Percentiles rank a stretch among this genome's conserved stretches.
Evolutionary conservation across 495 filamentous ascomycete genomes (phyloP).

Genomic region (Sordaria brevicollis): DNA sequence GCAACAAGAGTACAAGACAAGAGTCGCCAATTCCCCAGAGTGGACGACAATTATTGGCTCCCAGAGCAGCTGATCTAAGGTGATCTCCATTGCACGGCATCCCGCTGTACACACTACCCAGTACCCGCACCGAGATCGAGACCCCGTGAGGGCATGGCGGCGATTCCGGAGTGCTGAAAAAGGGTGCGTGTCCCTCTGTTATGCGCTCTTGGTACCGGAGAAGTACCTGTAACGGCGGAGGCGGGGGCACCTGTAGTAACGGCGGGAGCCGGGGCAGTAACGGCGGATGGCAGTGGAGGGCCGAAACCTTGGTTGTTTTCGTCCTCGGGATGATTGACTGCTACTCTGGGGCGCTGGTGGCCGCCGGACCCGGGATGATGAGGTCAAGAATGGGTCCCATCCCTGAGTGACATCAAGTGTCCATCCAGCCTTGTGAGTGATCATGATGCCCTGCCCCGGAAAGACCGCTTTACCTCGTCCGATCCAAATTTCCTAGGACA

Average conservation of each 20-base stretch:
- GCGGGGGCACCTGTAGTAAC: too few relatives aligned
- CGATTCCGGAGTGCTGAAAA: too few relatives aligned
- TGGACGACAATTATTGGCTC: background rate
- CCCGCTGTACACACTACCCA: background rate
- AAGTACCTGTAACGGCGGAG: too few relatives aligned
- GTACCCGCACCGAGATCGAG: background rate
- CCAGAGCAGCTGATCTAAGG: background rate
- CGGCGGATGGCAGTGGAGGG: too few relatives aligned
- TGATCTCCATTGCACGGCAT: background rate
- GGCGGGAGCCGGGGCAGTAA: too few relatives aligned
- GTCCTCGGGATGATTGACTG: too few relatives aligned
- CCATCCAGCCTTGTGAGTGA: background rate
- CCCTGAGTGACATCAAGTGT: background rate
- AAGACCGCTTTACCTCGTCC: background rate
- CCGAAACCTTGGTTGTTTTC: too few relatives aligned
- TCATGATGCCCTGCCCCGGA: background rate
- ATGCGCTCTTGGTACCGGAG: too few relatives aligned
- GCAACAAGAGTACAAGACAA: background rate
- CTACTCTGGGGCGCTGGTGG: too few relatives aligned
- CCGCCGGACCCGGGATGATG: background rate
- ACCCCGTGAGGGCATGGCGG: too few relatives aligned
- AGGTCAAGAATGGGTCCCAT: background rate
- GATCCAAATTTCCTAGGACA: background rate
- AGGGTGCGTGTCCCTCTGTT: too few relatives aligned
- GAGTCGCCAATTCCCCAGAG: background rate